phyloP scores from a whole-genome alignment of 2,329 filamentous ascomycete species.

The Xylariaceae sp. region DNA sequence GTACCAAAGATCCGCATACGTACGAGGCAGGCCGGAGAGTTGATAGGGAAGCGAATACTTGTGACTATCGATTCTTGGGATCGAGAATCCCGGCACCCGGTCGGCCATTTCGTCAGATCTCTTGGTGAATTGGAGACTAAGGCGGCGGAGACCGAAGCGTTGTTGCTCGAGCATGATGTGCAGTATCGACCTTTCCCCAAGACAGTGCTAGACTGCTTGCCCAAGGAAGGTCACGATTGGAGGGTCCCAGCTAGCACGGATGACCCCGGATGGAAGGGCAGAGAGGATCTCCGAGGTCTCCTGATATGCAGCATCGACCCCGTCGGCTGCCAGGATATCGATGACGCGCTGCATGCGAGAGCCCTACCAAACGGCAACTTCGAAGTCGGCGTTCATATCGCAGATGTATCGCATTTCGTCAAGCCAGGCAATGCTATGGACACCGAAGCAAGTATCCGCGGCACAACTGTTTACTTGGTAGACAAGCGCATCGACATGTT shows the following conservation, averaged over 20 bases:
- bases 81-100: slow-evolving; percentile 86
- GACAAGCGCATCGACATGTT: slow-evolving; percentile 99
- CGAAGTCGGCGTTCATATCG: slow-evolving; percentile 97
- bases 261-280: slow-evolving; percentile 83
- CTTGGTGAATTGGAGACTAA: slow-evolving; percentile 94
- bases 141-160: slow-evolving; percentile 93
- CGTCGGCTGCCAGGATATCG: slow-evolving; percentile 94
- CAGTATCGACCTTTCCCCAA: slow-evolving; percentile 98
- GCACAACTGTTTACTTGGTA: slow-evolving; percentile 95
- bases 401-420: slow-evolving; percentile 98
- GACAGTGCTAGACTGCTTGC: slow-evolving; percentile 90
- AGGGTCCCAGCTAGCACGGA: slow-evolving; percentile 78
- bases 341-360: slow-evolving; percentile 90
- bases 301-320: slow-evolving; percentile 98
- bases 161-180: slow-evolving; percentile 93
- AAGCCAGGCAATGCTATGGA: slow-evolving; percentile 98
- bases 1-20: slow-evolving; percentile 94
- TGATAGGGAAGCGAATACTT: slow-evolving; percentile 87
- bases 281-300: slow-evolving; percentile 81
- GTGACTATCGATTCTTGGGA: slow-evolving; percentile 97
- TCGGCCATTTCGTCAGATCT: slow-evolving; percentile 91
- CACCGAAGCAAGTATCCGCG: slow-evolving; percentile 86
- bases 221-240: slow-evolving; percentile 91
- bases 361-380: slow-evolving; percentile 88
- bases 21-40: slow-evolving; percentile 84